phyloP scores from a whole-genome alignment of 164 flowering plant genomes.

The Vitis rotundifolia region DNA sequence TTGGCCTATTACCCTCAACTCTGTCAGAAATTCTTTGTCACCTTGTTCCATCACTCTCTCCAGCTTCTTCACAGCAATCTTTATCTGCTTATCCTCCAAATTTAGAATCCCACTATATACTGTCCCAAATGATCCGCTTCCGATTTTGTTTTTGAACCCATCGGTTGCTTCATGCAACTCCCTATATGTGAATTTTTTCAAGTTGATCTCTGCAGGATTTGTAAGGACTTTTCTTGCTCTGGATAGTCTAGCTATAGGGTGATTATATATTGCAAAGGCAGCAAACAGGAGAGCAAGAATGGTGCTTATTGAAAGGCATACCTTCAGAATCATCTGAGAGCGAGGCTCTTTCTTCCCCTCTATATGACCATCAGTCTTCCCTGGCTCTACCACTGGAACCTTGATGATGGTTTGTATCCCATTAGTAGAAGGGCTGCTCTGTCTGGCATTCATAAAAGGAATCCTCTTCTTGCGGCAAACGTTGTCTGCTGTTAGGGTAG shows the following conservation, averaged over 20 bases:
- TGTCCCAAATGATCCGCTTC: constrained; percentile 29
- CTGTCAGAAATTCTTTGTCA: constrained; percentile 30
- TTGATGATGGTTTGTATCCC: constrained; percentile 15
- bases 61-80: constrained; percentile 31
- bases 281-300: constrained; percentile 11
- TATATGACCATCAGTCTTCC: neutral
- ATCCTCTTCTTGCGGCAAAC: constrained; percentile 20
- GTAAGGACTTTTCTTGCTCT: neutral
- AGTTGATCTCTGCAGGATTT: constrained; percentile 5
- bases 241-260: constrained; percentile 8
- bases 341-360: neutral
- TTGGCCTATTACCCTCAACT: constrained; percentile 26
- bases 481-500: neutral
- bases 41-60: constrained; percentile 25
- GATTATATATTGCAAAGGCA: constrained; percentile 13
- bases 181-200: constrained; percentile 22
- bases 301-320: neutral
- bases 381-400: constrained; percentile 2
- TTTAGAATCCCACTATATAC: constrained; percentile 25
- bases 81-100: constrained; percentile 11
- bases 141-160: constrained; percentile 22
- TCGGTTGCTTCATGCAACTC: constrained; percentile 32
- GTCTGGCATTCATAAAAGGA: constrained; percentile 23
- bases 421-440: constrained; percentile 3
- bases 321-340: neutral